Evolutionary conservation across 768 basidiomycete genomes (phyloP), one percentile per base, ranked within the genome.

Genomic region (Fomitopsis serialis): DNA sequence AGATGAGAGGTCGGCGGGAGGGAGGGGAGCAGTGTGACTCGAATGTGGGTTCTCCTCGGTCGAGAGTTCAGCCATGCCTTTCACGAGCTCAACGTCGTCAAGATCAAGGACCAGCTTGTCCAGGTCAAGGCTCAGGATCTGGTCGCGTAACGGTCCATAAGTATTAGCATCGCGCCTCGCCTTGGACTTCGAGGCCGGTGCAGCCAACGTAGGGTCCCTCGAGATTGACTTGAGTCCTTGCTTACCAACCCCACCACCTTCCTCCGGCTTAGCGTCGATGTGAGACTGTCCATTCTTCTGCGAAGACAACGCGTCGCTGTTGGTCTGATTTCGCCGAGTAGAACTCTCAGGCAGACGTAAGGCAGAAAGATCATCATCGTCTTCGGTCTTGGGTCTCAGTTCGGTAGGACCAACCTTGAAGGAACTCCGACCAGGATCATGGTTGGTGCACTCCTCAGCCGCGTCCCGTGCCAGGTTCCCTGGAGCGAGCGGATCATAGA

Each of bases 401-500:
- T 62, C 58, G 21, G 56, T 57, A 72, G 25, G 58, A 6, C 23
- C 42, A 5, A 40, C 19, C 37, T 40, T 40, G 37, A 40, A 40
- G 13, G 37, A 19, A 17, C 37, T 40, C 21, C 5, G 5, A 3
- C 36, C 49, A 11, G 13, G 12, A 10, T 29, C 17, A 6, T 25
- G 13, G 23, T 12, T 17, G 10, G 6, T 24, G 10, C 19, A 2
- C 11, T 54, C 42, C 52, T 77, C 78, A 15, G 85, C 70, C 21
- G 80, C 84, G 17, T 85, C 85, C 54, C 82, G 76, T n/a, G 89
- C 68, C 2, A 73, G 65, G 6, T 69, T 62, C 8, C 74, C 65
- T 9, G 85, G 75, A 54, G 85, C 82, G 19, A 89, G 73, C 4
- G 72, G 73, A 64, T 90, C 82, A n/a, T 80, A 66, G 13, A 83